Conservation (phyloP, 2,329 filamentous ascomycete species). For the Colletotrichum brevisporum region DNA sequence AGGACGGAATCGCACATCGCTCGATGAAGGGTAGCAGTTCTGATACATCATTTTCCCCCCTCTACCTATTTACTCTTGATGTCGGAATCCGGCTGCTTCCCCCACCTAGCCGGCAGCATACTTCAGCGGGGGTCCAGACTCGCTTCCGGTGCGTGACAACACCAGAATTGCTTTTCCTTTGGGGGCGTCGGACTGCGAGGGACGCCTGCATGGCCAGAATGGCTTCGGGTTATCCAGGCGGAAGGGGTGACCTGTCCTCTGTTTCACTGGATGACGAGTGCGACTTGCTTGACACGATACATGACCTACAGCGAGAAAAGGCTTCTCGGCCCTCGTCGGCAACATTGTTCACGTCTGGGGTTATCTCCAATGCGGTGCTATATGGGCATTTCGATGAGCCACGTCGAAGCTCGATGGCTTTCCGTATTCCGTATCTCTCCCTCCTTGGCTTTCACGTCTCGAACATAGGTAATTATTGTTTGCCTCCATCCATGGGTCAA, state of each 20-base stretch:
- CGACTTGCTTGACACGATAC: slow-evolving; percentile 14
- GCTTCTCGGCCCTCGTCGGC: neutral
- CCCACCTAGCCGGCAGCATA: neutral
- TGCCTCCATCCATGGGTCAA: slow-evolving; percentile 25
- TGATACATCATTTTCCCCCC: slow-evolving; percentile 13
- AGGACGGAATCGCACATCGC: no score
- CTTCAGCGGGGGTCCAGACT: slow-evolving; percentile 1
- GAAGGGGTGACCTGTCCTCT: slow-evolving; percentile 26
- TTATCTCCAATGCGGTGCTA: slow-evolving; percentile 1
- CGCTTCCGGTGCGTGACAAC: slow-evolving; percentile 10
- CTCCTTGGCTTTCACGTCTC: neutral
- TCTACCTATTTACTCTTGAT: neutral
- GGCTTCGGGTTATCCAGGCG: slow-evolving; percentile 2
- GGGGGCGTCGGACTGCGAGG: slow-evolving; percentile 6
- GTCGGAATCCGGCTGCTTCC: neutral
- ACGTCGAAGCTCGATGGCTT: slow-evolving; percentile 5
- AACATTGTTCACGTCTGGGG: neutral
- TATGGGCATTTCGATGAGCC: neutral
- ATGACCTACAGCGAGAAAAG: slow-evolving; percentile 9
- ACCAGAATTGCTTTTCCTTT: neutral
- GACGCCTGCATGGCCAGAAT: slow-evolving; percentile 26
- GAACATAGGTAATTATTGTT: slow-evolving; percentile 9
- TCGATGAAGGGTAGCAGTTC: no score
- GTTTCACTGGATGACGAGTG: slow-evolving; percentile 29
- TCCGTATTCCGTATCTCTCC: neutral